Percentiles rank a stretch among this genome's conserved stretches.
Evolutionary conservation across 345 rosid species (phyloP).

Genomic region (Iberis pinnata): DNA sequence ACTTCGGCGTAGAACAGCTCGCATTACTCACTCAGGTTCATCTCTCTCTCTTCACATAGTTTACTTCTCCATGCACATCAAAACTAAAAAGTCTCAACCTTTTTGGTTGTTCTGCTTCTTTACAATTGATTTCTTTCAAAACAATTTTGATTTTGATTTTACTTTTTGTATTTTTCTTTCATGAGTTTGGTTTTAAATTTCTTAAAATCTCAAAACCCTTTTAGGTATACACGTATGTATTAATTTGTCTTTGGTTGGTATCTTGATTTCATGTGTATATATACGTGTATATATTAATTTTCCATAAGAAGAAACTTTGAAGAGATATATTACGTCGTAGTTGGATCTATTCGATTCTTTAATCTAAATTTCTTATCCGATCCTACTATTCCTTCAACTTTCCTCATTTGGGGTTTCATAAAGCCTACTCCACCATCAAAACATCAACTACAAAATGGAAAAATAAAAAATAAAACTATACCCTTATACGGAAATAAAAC

Average conservation of each 20-base stretch:
- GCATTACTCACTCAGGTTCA: conserved; percentile 94
- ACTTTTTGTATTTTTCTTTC: background rate
- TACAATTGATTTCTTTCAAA: background rate
- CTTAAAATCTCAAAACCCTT: background rate
- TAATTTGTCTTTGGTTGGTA: conserved; percentile 7
- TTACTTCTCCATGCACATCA: conserved; percentile 11
- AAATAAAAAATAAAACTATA: conserved; percentile 11
- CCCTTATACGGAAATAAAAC: conserved; percentile 20
- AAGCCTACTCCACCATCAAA: conserved; percentile 26
- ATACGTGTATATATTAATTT: background rate
- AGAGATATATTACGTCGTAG: conserved; percentile 10
- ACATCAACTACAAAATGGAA: conserved; percentile 16
- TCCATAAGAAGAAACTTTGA: conserved; percentile 43
- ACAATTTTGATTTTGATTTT: background rate
- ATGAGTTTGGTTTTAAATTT: background rate
- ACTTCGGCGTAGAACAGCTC: conserved; percentile 95
- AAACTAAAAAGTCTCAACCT: background rate
- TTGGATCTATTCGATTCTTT: conserved; percentile 14
- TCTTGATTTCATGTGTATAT: conserved; percentile 26
- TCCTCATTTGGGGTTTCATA: conserved; percentile 48
- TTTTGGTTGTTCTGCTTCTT: conserved; percentile 5
- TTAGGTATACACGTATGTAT: too few relatives aligned
- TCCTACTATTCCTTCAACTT: conserved; percentile 28
- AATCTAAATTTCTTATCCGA: conserved; percentile 14
- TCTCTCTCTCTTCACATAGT: conserved; percentile 1